These are phyloP conservation scores for Botryotinia globosa DNA, from an alignment of 2,329 filamentous ascomycete genomes.

Conservation along the genomic window DNA sequence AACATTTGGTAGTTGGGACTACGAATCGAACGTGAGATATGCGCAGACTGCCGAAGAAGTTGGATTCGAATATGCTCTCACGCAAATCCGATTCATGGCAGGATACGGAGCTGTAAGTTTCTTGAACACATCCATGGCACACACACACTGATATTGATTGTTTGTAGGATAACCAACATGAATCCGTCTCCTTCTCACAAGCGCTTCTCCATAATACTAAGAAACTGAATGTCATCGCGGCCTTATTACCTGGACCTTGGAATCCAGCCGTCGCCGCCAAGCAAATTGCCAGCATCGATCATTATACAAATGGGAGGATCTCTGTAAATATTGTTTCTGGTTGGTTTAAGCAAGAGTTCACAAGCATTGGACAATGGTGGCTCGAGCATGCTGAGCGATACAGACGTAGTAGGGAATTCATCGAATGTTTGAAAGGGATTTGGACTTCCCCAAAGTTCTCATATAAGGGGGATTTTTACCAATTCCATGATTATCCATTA, in stretches of 20 bases:
- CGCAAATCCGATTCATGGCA: constrained; percentile 53
- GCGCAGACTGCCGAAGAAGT: constrained; percentile 48
- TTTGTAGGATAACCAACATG: constrained; percentile 45
- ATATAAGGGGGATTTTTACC: constrained; percentile 52
- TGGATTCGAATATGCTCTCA: constrained; percentile 51
- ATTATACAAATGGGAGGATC: constrained; percentile 50
- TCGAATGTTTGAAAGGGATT: constrained; percentile 49
- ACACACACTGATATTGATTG: not conserved
- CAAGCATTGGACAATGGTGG: constrained; percentile 53
- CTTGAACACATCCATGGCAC: not conserved
- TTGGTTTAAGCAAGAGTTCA: constrained; percentile 54
- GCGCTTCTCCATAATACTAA: constrained; percentile 48
- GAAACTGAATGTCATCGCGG: constrained; percentile 50
- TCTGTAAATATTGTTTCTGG: constrained; percentile 53
- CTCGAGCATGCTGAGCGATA: constrained; percentile 53
- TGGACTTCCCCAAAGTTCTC: constrained; percentile 51
- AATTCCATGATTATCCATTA: constrained; percentile 50
- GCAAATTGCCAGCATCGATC: constrained; percentile 52
- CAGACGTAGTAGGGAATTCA: constrained; percentile 49
- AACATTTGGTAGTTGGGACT: constrained; percentile 42
- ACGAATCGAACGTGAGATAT: constrained; percentile 48
- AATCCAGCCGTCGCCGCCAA: constrained; percentile 52
- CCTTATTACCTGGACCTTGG: constrained; percentile 50
- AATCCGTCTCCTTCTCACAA: constrained; percentile 52
- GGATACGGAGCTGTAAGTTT: constrained; percentile 45